Evolutionary conservation across 176 grass and related monocot species (phyloP), one percentile per base, ranked within the genome.

Genomic region (Carex cristatella): DNA sequence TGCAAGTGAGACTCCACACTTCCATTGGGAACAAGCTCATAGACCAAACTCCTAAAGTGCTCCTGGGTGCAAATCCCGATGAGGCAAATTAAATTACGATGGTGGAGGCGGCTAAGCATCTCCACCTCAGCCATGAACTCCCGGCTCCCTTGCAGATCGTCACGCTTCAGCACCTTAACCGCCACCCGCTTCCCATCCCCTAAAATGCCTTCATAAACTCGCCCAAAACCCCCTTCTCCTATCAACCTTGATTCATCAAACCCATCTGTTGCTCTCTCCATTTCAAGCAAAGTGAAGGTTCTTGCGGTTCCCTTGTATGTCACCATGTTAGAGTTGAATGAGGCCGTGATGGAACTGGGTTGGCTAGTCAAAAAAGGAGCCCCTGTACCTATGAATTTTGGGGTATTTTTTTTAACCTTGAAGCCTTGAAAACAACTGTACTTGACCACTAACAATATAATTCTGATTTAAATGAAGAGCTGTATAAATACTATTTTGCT

Each of bases 111-210:
- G 78, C 97, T 95, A 85, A 99, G 90, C 97, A 99, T 99, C 91
- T 99, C 97, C 81, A 96, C 93, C 93, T 99, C 97, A 27, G 97
- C 93, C 76, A 99, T 92, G 78, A 99, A 96, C 83, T 96, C 97
- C 16, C 93, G 86, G 61, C 88, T 89, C 83, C 91, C 96, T 84
- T 98, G 93, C 67, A 88, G 97, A 11, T 96, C 97, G 53, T 94
- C 90, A 73, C 97, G 84, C 87, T 99, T 99, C 69, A 99, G 87
- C 84, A 99, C 87, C 86, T 99, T 99, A 66, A 99, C 69, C 57
- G 97, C 97, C 85, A 92, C 87, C 19, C 44, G 67, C 53, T 89
- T 86, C 48, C 88, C 90, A 60, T 99, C 84, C 61, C 88, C 91
- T 81, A 99, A 83, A 84, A 89, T 89, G 32, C 93, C 97, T 90